phyloP scores from a whole-genome alignment of 1,139 yeast species.

The Zygosaccharomyces sapae region DNA sequence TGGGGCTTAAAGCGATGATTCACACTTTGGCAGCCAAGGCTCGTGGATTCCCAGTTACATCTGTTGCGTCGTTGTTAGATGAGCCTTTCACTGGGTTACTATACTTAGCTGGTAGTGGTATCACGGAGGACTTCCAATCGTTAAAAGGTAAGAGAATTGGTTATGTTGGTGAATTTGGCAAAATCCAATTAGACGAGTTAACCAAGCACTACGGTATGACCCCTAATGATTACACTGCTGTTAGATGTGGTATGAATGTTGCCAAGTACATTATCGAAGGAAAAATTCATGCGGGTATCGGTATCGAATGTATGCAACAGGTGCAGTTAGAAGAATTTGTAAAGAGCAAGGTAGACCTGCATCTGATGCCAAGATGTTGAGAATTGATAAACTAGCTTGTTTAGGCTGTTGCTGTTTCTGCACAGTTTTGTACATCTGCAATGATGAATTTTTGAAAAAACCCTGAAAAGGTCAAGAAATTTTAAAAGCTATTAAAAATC shows the following conservation, averaged over 20 bases:
- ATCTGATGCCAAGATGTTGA: conserved; percentile 50
- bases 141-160: conserved; percentile 53
- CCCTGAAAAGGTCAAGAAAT: conserved; percentile 46
- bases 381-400: conserved; percentile 55
- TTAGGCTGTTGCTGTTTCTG: conserved; percentile 61
- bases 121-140: conserved; percentile 49
- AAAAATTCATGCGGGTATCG: conserved; percentile 54
- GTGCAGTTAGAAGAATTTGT: conserved; percentile 54
- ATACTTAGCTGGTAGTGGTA: conserved; percentile 50
- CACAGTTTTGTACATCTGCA: conserved; percentile 51
- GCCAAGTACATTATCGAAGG: conserved; percentile 54
- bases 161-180: conserved; percentile 58
- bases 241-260: conserved; percentile 59
- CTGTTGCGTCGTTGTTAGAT: conserved; percentile 52
- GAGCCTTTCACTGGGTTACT: conserved; percentile 57
- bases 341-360: conserved; percentile 44
- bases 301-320: conserved; percentile 57
- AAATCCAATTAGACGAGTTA: conserved; percentile 54
- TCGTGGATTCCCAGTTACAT: conserved; percentile 54
- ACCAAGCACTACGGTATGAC: conserved; percentile 54
- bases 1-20: conserved; percentile 60
- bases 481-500: conserved; percentile 49
- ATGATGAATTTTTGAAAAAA: conserved; percentile 49
- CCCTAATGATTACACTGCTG: conserved; percentile 55
- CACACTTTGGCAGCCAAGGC: conserved; percentile 60